Percentiles rank a stretch among this genome's conserved stretches.
phyloP scores from a whole-genome alignment of 441 rosid species.

The Arabidopsis hybrid region DNA sequence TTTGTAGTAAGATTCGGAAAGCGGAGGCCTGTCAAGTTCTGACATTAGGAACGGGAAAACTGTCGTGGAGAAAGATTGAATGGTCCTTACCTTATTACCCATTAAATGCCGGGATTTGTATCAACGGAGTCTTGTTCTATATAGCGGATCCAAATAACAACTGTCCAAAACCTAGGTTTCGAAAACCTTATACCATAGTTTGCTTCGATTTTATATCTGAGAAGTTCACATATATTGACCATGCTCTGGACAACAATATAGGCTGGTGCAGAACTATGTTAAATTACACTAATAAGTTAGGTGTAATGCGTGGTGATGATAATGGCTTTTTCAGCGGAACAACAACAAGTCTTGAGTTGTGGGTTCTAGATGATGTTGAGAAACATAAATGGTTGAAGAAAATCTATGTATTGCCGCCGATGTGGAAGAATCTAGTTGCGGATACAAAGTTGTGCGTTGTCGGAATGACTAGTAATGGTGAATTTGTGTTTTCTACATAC shows the following conservation, averaged over 20 bases:
- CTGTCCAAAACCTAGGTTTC: not conserved
- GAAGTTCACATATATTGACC: not conserved
- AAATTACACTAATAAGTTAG: not conserved
- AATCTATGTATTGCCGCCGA: not conserved
- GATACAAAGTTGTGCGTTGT: not conserved
- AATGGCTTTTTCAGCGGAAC: not conserved
- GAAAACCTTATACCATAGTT: not conserved
- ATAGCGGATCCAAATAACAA: not conserved
- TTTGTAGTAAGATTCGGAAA: not conserved
- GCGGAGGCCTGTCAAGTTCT: not conserved
- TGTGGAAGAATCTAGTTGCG: not conserved
- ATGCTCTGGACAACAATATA: not conserved
- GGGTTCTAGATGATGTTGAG: conserved; percentile 9
- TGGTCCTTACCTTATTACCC: too few relatives aligned
- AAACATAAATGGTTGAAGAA: not conserved
- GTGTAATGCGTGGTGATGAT: not conserved
- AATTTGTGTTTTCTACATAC: not conserved
- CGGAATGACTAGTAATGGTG: not conserved
- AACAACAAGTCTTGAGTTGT: not conserved
- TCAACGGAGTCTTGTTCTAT: not conserved
- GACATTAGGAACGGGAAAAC: not conserved
- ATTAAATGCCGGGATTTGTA: not conserved
- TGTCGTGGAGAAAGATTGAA: not conserved
- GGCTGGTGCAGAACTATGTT: not conserved
- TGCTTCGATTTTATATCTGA: not conserved